Evolutionary conservation across 31 red algal genomes (phyloP).

Genomic region (Bonnemaisonia californica): DNA sequence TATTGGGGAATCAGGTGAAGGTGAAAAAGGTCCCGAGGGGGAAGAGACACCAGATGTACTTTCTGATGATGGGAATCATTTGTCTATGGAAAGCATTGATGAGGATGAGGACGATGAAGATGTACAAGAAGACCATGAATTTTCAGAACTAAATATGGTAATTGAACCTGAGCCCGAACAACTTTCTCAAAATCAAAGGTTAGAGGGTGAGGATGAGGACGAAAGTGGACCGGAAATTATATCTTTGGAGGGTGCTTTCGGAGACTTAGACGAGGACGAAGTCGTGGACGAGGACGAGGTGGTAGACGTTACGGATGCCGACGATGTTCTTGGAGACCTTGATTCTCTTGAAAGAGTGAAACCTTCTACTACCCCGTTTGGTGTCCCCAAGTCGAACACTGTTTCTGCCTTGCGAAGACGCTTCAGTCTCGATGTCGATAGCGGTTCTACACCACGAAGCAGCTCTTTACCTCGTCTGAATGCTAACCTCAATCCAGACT

Average conservation of each 20-base stretch:
- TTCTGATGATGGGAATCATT: background rate
- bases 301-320: slow-evolving; percentile 64
- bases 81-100: background rate
- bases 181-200: background rate
- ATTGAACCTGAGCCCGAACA: background rate
- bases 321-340: slow-evolving; percentile 65
- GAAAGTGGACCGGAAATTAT: background rate
- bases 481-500: background rate
- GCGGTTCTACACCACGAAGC: background rate
- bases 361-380: background rate
- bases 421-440: background rate
- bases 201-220: slow-evolving; percentile 30
- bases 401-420: background rate
- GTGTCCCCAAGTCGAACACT: background rate
- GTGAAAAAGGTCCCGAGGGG: background rate
- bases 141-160: slow-evolving; percentile 12
- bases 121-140: slow-evolving; percentile 55
- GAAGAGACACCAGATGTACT: background rate
- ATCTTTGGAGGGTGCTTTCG: background rate
- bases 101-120: slow-evolving; percentile 43
- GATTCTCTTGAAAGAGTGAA: slow-evolving; percentile 22
- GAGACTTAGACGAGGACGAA: background rate
- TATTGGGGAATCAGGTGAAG: background rate
- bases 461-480: background rate
- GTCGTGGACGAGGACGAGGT: slow-evolving; percentile 51